phyloP scores from a whole-genome alignment of 768 basidiomycete genomes.

The Tulasnella sp. region DNA sequence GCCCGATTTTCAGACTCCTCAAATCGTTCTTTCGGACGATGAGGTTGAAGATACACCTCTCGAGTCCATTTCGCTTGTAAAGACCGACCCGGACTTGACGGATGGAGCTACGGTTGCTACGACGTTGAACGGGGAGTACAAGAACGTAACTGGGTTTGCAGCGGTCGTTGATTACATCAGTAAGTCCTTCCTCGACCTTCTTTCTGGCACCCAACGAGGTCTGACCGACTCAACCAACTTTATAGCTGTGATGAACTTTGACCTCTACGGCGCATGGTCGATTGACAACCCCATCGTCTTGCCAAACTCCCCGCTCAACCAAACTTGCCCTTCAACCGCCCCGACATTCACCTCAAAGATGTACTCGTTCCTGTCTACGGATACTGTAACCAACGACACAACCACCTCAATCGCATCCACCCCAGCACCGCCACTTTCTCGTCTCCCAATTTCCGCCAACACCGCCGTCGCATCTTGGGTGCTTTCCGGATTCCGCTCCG shows the following conservation, averaged over 20 bases:
- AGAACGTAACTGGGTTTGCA: constrained; percentile 16
- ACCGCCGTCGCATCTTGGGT: constrained; percentile 16
- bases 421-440: neutral
- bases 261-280: constrained; percentile 12
- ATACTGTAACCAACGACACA: neutral
- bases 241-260: constrained; percentile 17
- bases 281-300: neutral
- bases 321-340: neutral
- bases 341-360: neutral
- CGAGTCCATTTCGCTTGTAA: neutral
- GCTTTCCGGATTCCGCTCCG: constrained; percentile 15
- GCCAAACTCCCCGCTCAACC: constrained; percentile 14
- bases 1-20: neutral
- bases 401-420: neutral
- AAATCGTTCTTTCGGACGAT: neutral
- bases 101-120: constrained; percentile 10
- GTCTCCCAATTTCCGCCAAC: constrained; percentile 1
- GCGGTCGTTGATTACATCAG: constrained; percentile 16
- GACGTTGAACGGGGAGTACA: constrained; percentile 14
- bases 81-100: neutral
- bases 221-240: neutral
- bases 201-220: neutral
- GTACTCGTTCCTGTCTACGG: neutral
- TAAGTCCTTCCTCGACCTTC: neutral
- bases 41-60: neutral